Percentiles rank a stretch among this genome's conserved stretches.
phyloP scores from a whole-genome alignment of 2,329 filamentous ascomycete species.

The Juglanconis sp. region DNA sequence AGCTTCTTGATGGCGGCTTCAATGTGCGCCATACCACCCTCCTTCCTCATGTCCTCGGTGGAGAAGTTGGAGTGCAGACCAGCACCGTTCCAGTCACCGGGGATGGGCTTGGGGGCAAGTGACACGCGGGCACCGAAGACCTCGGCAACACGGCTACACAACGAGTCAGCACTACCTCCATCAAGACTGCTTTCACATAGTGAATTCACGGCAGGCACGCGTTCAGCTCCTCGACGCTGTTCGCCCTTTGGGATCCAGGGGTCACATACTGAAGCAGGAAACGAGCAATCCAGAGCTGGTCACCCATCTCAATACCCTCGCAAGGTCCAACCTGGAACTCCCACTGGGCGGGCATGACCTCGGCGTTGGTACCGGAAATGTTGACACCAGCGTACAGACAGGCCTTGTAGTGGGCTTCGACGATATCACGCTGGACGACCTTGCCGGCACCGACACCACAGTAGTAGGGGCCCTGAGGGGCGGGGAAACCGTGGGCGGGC shows the following conservation, averaged over 20 bases:
- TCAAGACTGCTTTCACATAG: slow-evolving; percentile 48
- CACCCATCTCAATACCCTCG: slow-evolving; percentile 79
- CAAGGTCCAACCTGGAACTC: slow-evolving; percentile 96
- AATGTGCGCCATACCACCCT: slow-evolving; percentile 94
- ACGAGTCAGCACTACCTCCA: slow-evolving; percentile 41
- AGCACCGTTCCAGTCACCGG: slow-evolving; percentile 82
- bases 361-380: slow-evolving; percentile 97
- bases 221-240: neutral
- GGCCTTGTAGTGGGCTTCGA: slow-evolving; percentile 90
- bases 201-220: slow-evolving; percentile 41
- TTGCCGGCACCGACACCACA: slow-evolving; percentile 96
- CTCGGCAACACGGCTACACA: slow-evolving; percentile 68
- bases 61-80: slow-evolving; percentile 95
- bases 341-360: slow-evolving; percentile 98
- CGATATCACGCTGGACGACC: slow-evolving; percentile 96
- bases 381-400: slow-evolving; percentile 81
- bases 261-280: slow-evolving; percentile 66
- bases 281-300: slow-evolving; percentile 92
- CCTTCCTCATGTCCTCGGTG: slow-evolving; percentile 79
- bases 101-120: slow-evolving; percentile 81
- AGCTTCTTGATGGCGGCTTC: slow-evolving; percentile 83
- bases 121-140: slow-evolving; percentile 97
- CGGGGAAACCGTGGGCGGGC: slow-evolving; percentile 79
- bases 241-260: neutral
- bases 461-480: slow-evolving; percentile 93